Conservation (phyloP, 2,329 filamentous ascomycete species). For the Metarhizium anisopliae region DNA sequence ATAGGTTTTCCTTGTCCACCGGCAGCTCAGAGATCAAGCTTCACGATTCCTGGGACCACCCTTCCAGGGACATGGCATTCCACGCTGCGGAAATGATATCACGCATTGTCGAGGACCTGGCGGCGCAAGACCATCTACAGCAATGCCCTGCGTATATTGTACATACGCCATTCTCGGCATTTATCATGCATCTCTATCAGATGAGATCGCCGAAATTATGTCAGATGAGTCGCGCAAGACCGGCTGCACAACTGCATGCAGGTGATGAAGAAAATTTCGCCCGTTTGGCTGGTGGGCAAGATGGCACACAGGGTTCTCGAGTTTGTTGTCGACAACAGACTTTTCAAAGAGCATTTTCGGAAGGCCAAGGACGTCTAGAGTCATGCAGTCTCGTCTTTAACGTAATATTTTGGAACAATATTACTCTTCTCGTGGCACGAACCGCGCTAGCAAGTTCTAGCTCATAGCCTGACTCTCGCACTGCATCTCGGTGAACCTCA, state of each 20-base stretch:
- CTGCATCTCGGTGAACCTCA: too few species aligned
- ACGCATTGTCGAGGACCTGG: slow-evolving; percentile 85
- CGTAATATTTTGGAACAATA: too few species aligned
- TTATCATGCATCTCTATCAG: slow-evolving; percentile 99
- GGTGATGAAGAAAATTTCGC: slow-evolving; percentile 86
- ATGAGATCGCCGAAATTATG: slow-evolving; percentile 91
- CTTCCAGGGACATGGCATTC: slow-evolving; percentile 90
- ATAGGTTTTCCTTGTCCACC: slow-evolving; percentile 93
- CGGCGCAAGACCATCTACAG: slow-evolving; percentile 71
- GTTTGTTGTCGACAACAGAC: slow-evolving; percentile 91
- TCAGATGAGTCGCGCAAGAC: slow-evolving; percentile 82
- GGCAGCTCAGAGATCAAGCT: slow-evolving; percentile 53
- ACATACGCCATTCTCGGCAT: slow-evolving; percentile 90
- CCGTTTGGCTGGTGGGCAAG: slow-evolving; percentile 94
- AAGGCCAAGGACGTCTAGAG: slow-evolving; percentile 47
- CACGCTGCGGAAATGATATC: slow-evolving; percentile 97
- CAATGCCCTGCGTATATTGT: slow-evolving; percentile 95
- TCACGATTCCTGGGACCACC: slow-evolving; percentile 69
- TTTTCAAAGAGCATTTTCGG: slow-evolving; percentile 81
- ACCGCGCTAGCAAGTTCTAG: too few species aligned
- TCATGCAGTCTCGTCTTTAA: too few species aligned
- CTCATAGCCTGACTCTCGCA: too few species aligned
- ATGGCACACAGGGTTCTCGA: slow-evolving; percentile 98
- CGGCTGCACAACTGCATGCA: slow-evolving; percentile 81
- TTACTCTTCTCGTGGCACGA: too few species aligned